Evolutionary conservation across 805 yeast species (phyloP), one percentile per base, ranked within the genome.

Genomic region (Phaffomyces antillensis): DNA sequence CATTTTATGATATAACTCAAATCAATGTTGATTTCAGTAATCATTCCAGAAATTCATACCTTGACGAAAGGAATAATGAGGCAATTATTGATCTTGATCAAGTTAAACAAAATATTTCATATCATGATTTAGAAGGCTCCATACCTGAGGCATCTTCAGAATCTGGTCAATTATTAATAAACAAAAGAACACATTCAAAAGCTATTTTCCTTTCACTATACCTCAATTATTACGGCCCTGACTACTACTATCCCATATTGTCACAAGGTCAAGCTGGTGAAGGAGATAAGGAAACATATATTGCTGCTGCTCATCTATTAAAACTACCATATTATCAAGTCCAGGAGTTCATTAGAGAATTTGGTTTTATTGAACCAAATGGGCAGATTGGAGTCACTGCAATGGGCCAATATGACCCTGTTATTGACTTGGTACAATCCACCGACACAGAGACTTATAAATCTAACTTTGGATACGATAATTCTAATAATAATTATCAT

Each of bases 201-300:
- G 13, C 36, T 10, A 17, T 34, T 9, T 63, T 83, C 48, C 64
- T 83, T 40, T 72, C 87, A 0, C 60, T 80, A 33, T 83, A 81
- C 61, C 83, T 83, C 62, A 83, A 83, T 54, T 65, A 77, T 43
- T 76, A 72, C 56, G 88, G 88, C 0, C 83, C 81, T 31, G 62
- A 70, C 9, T 67, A 72, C 45, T 82, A 72, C 58, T 82, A 80
- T 56, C 78, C 77, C 2, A 63, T 82, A 39, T 63, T 82, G 31
- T 68, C 82, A 4, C 79, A 79, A 60, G 82, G 83, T 35, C 71
- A 70, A 34, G 76, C 75, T 5, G 93, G 93, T 15, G 87, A 82
- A 63, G 93, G 91, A 41, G 91, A 84, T 58, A 84, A 84, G 56
- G 91, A 84, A 52, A 83, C 91, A 0, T 81, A 81, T 48, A 66